Evolutionary conservation across 2,329 filamentous ascomycete species (phyloP).

Genomic region (Talaromyces sp.): DNA sequence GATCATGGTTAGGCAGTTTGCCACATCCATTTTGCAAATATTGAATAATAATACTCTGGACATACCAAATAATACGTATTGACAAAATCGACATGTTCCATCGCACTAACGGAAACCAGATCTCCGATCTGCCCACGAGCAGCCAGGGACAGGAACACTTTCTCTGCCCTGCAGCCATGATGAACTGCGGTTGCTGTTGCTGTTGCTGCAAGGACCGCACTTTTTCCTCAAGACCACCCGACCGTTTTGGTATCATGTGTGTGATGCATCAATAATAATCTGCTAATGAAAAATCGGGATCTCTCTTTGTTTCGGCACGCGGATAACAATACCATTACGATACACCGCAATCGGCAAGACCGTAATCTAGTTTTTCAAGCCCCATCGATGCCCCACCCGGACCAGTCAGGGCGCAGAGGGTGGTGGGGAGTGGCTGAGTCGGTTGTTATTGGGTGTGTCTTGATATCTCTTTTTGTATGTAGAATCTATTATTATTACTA

Average conservation of each 20-base stretch:
- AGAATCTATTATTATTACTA: too few relatives aligned
- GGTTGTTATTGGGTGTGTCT: neutral
- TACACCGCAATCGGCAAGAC: neutral
- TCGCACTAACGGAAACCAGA: neutral
- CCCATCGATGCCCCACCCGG: neutral
- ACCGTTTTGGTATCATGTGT: neutral
- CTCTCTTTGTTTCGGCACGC: neutral
- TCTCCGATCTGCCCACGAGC: neutral
- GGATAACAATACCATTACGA: neutral
- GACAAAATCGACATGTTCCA: too few relatives aligned
- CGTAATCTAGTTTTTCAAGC: neutral
- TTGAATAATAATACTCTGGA: too few relatives aligned
- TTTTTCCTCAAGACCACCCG: neutral
- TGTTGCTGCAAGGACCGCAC: neutral
- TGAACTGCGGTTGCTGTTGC: neutral
- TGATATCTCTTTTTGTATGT: too few relatives aligned
- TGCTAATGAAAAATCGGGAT: neutral
- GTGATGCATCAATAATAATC: neutral
- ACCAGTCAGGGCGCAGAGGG: neutral
- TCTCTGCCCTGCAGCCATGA: neutral
- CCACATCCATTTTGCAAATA: too few relatives aligned
- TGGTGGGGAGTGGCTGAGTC: neutral
- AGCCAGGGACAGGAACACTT: neutral
- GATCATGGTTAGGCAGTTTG: too few relatives aligned
- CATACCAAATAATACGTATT: too few relatives aligned